Base-by-base conservation (phyloP, 106 monocot genomes). In the Cymbidium sinense region DNA sequence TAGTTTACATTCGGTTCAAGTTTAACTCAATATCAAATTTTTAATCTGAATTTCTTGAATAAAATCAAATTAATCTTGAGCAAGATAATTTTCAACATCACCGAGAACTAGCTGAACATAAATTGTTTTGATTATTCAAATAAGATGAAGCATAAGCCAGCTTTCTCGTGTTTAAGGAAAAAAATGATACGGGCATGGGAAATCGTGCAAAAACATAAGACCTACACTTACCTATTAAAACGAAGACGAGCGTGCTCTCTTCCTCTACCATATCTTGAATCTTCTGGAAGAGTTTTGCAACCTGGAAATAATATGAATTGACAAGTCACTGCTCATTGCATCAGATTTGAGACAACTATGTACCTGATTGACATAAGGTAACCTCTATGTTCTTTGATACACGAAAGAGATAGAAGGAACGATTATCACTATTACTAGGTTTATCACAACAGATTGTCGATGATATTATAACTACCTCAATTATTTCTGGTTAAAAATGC, bases 231-330 rank as follows among this genome's bases (percentile, higher is more conserved):
- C 99, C 99, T 78, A 99, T 99, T 74, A 99, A 93, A 74, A 95
- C 91, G 85, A 99, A 95, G 43, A 99, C 99, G 65, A 99, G 81
- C 51, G 87, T 93, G 76, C 47, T 94, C 86, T 99, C 99, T 83
- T 99, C 95, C 80, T 99, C 99, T 34, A 99, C 95, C 99, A 95
- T 99, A 79, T 99, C 99, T 75, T 90, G 95, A 62, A 99, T 99
- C 79, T 99, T 99, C 79, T 99, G 93, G 67, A 99, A 99, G 82
- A 99, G 93, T 37, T 99, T 95, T 50, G 99, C 94, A 62, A 98
- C 94, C 91, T 94, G 83, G 34, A 27, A 74, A n/a, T 33, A 64
- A 75, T 21, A 74, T 44, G 61, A 64, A 70, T 25, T 73, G 41
- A 17, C 30, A 17, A 79, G 34, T 36, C 27, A 36, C 33, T 47